A percentile compares a stretch with the other conserved stretches of the same genome.
phyloP scores from a whole-genome alignment of 106 monocot species.

The Cymbidium sinense region DNA sequence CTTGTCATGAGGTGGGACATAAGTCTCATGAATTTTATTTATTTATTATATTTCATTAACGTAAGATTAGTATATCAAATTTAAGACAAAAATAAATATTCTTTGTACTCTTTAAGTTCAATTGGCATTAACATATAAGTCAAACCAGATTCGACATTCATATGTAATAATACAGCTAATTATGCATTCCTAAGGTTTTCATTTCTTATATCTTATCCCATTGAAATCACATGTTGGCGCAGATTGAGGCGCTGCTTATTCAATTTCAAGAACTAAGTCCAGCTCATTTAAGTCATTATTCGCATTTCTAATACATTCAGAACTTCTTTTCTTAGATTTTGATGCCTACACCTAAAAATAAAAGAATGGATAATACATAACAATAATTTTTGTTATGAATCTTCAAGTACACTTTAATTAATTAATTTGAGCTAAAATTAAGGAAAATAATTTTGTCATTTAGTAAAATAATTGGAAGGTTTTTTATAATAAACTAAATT shows the following conservation, averaged over 20 bases:
- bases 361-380: too few species aligned
- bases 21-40: background rate
- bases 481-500: background rate
- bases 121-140: background rate
- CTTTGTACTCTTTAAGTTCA: background rate
- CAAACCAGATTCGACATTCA: background rate
- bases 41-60: background rate
- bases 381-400: too few species aligned
- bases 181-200: background rate
- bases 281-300: background rate
- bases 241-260: background rate
- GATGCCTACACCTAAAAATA: background rate
- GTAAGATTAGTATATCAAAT: background rate
- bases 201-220: background rate
- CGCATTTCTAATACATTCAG: background rate
- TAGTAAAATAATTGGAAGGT: background rate
- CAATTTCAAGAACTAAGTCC: background rate
- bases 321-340: background rate
- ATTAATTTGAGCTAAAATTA: background rate
- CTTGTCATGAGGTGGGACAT: too few species aligned
- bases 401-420: background rate
- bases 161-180: background rate
- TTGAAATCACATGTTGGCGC: background rate
- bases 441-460: background rate
- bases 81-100: background rate